A percentile compares a stretch with the other conserved stretches of the same genome.
These are phyloP conservation scores for Pilasporangium apinafurcum DNA, from an alignment of 352 stramenopile genomes.

Conservation along the genomic window DNA sequence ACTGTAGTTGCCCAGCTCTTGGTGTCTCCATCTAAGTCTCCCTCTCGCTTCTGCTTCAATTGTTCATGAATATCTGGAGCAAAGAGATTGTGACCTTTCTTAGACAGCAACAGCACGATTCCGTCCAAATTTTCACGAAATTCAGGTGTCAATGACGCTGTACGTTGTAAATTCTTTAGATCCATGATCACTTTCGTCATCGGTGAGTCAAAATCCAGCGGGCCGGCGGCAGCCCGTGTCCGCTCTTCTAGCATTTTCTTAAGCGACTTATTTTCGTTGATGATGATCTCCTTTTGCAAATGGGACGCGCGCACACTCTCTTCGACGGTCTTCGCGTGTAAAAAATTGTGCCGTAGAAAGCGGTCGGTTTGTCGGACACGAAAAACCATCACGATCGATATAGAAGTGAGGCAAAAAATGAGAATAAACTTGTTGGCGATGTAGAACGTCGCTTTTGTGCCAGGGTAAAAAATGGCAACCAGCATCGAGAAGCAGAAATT, in stretches of 20 bases:
- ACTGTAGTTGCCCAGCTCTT: conserved; percentile 76
- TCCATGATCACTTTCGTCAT: conserved; percentile 77
- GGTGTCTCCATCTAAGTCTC: conserved; percentile 67
- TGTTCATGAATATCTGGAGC: conserved; percentile 78
- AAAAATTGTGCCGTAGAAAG: conserved; percentile 69
- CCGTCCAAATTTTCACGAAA: conserved; percentile 67
- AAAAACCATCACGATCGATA: conserved; percentile 51
- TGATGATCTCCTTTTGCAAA: conserved; percentile 73
- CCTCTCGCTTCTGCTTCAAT: conserved; percentile 63
- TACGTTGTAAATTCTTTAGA: conserved; percentile 64
- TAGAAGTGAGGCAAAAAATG: conserved; percentile 46
- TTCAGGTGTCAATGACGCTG: conserved; percentile 49
- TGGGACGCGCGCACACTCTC: conserved; percentile 56
- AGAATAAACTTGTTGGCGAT: conserved; percentile 73
- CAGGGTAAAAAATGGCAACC: conserved; percentile 51
- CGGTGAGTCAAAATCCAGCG: conserved; percentile 72
- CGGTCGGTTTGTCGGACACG: conserved; percentile 69
- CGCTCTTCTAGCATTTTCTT: conserved; percentile 79
- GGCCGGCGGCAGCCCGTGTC: conserved; percentile 16
- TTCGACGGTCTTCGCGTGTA: conserved; percentile 69
- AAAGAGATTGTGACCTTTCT: conserved; percentile 78
- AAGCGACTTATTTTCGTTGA: conserved; percentile 80
- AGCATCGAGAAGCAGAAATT: conserved; percentile 66
- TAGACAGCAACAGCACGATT: conserved; percentile 69
- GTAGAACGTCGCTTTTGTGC: conserved; percentile 46